Percentiles rank a stretch among this genome's conserved stretches.
phyloP scores from a whole-genome alignment of 129 eudicot species.

The Calendula officinalis region DNA sequence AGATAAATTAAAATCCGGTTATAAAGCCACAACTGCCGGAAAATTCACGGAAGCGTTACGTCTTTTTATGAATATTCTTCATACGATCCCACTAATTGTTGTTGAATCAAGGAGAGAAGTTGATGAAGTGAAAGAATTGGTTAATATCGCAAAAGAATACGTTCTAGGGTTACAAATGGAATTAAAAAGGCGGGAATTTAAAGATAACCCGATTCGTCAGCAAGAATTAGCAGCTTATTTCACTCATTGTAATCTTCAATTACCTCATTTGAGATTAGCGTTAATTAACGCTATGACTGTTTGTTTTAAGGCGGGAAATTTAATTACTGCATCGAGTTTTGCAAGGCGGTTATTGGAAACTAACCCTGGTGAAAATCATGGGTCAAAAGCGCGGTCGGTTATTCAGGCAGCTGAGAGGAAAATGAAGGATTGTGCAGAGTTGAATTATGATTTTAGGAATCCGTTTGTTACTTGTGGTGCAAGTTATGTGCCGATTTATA shows the following conservation, averaged over 20 bases:
- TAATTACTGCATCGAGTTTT: constrained; percentile 50
- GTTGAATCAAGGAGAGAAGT: constrained; percentile 63
- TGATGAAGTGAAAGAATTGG: constrained; percentile 60
- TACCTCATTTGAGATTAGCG: constrained; percentile 56
- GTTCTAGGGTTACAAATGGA: constrained; percentile 56
- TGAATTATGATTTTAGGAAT: constrained; percentile 62
- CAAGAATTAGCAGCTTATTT: constrained; percentile 65
- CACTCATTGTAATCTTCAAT: constrained; percentile 60
- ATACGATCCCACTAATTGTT: constrained; percentile 54
- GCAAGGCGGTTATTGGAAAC: constrained; percentile 57
- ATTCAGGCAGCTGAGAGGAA: constrained; percentile 60
- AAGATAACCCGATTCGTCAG: constrained; percentile 47
- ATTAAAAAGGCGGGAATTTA: constrained; percentile 47
- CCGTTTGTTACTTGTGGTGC: constrained; percentile 68
- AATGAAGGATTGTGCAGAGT: constrained; percentile 42
- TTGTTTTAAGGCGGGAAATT: constrained; percentile 44
- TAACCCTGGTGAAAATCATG: constrained; percentile 53
- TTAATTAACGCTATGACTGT: constrained; percentile 48
- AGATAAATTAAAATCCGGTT: constrained; percentile 54
- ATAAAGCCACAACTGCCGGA: constrained; percentile 59
- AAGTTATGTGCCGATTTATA: constrained; percentile 56
- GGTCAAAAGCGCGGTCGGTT: constrained; percentile 43
- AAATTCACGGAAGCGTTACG: constrained; percentile 52
- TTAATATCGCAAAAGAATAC: constrained; percentile 49
- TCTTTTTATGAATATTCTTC: constrained; percentile 42